Base-by-base conservation (phyloP, 1,284 basidiomycete species). In the Boletus austroedulis region DNA sequence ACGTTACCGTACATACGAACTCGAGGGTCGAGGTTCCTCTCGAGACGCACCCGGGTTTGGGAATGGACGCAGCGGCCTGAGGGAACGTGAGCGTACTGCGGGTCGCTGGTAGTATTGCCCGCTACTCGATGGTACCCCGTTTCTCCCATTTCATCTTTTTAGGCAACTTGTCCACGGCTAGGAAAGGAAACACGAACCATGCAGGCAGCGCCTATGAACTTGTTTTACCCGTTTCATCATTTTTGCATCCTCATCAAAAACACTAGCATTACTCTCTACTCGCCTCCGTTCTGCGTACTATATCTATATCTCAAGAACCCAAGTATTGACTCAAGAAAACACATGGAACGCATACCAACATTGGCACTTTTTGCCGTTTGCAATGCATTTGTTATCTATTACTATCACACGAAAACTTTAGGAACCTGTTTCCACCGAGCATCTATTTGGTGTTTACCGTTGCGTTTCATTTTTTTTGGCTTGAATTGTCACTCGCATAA, bases 41-140 rank as follows among this genome's bases (percentile, higher is more conserved):
- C 70, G 68, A 41, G 73, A 76, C 51, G 82, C 79, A 15, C 82
- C 80, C 29, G 84, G 84, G 11, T 82, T 73, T 56, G 84, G 83
- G 12, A 71, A 74, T 36, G 84, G 84, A 52, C 79, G 84, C 53
- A 86, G 82, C 57, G 85, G 84, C 12, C 68, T 86, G 50, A 59
- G 80, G 59, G 77, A 80, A 60, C 77, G 84, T 40, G 81, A 80
- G 65, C 76, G 78, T 38, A 68, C 65, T n/a, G 67, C 68, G n/a
- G 62, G 67, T 29, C 72, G 68, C 50, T 69, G 67, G 71, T 72
- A 70, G 62, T 45, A 34, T 44, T 28, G 28, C 43, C 50, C 23
- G 50, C 48, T 23, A 49, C 17, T 32, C 21, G 50, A 45, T 36
- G 43, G 41, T 47, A 10, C 43, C 32, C 29, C 31, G 6, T 52